Conservation (phyloP, 768 basidiomycete genomes). For the Leccinum uliginosum region DNA sequence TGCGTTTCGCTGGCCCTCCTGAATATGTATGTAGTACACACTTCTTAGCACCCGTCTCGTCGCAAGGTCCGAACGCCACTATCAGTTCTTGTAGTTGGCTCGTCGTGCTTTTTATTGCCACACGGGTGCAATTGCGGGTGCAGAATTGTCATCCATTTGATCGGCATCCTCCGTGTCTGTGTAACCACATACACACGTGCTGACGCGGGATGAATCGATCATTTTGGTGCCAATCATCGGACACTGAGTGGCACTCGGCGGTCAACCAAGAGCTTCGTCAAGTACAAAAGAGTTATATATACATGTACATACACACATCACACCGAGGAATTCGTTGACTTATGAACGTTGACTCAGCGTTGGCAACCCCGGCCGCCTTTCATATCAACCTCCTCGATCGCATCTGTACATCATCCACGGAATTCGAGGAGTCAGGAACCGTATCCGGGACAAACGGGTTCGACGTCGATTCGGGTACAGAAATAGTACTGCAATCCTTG, state of each 20-base stretch:
- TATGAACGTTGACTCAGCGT: neutral
- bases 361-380: neutral
- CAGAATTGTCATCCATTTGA: neutral
- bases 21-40: too few species aligned
- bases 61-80: neutral
- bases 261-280: neutral
- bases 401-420: neutral
- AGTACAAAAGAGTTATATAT: neutral
- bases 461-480: neutral
- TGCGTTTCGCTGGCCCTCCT: neutral
- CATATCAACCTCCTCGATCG: neutral
- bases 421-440: neutral
- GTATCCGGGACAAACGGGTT: neutral
- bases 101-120: neutral
- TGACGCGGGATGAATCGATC: neutral
- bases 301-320: neutral
- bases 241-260: neutral
- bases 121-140: neutral
- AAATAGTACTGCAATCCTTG: neutral
- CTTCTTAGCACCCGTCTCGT: neutral
- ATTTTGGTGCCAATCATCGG: neutral
- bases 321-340: neutral
- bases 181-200: neutral
- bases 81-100: neutral
- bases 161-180: neutral